Evolutionary conservation across 768 basidiomycete species (phyloP).

Genomic region (button mushroom (Agaricus bisporus)): DNA sequence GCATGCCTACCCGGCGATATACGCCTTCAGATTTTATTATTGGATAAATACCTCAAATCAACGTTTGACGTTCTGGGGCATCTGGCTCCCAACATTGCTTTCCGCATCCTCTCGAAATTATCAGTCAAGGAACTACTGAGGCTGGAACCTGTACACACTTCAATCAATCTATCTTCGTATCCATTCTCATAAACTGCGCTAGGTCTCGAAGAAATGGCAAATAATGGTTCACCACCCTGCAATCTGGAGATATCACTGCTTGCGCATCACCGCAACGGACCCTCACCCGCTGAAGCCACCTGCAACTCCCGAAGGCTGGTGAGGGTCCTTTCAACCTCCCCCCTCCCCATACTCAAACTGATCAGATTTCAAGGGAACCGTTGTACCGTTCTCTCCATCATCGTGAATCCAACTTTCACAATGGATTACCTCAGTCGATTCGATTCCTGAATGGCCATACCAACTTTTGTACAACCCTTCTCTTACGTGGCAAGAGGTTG

Average conservation of each 20-base stretch:
- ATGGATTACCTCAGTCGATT: slow-evolving; percentile 70
- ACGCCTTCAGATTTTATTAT: slow-evolving; percentile 71
- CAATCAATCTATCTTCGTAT: slow-evolving; percentile 12
- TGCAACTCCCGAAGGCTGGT: slow-evolving; percentile 67
- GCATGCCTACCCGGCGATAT: slow-evolving; percentile 84
- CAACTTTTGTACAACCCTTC: slow-evolving; percentile 80
- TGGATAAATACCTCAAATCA: slow-evolving; percentile 78
- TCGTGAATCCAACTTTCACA: slow-evolving; percentile 78
- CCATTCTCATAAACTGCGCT: slow-evolving; percentile 24
- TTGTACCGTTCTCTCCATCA: slow-evolving; percentile 79
- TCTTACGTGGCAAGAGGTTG: slow-evolving; percentile 70
- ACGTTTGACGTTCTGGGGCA: slow-evolving; percentile 79
- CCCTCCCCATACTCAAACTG: neutral
- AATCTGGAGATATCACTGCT: slow-evolving; percentile 73
- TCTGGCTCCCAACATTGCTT: slow-evolving; percentile 58
- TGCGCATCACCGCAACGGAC: slow-evolving; percentile 66
- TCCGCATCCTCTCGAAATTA: slow-evolving; percentile 52
- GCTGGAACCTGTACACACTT: slow-evolving; percentile 42
- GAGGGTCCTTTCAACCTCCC: neutral
- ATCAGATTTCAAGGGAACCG: slow-evolving; percentile 34
- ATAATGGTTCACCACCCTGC: slow-evolving; percentile 52
- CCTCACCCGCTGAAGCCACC: slow-evolving; percentile 63
- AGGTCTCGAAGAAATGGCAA: slow-evolving; percentile 44
- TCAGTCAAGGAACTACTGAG: slow-evolving; percentile 57
- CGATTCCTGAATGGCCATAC: slow-evolving; percentile 80